Percentiles rank a stretch among this genome's conserved stretches.
These are phyloP conservation scores for Gastrolobium bilobum DNA, from an alignment of 306 rosid species.

Conservation along the genomic window DNA sequence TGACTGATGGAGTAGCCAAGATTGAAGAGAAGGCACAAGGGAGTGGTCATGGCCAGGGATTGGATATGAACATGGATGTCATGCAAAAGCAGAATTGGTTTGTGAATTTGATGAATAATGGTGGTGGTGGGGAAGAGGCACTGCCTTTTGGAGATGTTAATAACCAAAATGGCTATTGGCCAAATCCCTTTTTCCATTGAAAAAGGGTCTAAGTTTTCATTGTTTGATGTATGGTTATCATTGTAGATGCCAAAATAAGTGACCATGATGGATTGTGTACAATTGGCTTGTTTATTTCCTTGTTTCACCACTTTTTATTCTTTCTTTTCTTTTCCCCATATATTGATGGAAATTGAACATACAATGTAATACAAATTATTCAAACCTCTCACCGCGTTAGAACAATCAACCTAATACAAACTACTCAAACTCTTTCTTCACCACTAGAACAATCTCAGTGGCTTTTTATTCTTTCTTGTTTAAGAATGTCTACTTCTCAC, in stretches of 20 bases:
- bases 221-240: neutral
- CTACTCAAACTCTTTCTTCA: no score
- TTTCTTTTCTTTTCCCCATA: neutral
- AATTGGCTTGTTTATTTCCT: constrained; percentile 18
- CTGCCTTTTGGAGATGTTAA: constrained; percentile 43
- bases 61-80: constrained; percentile 43
- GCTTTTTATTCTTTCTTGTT: neutral
- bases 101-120: constrained; percentile 48
- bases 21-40: constrained; percentile 45
- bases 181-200: constrained; percentile 52
- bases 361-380: no score
- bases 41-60: constrained; percentile 18
- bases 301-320: constrained; percentile 1
- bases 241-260: constrained; percentile 37
- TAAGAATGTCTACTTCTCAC: no score
- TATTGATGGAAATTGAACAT: no score
- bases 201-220: neutral
- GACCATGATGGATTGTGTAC: constrained; percentile 20
- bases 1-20: constrained; percentile 36
- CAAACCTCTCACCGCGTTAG: no score
- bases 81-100: constrained; percentile 55
- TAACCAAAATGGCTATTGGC: constrained; percentile 53
- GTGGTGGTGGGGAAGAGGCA: constrained; percentile 47
- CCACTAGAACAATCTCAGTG: no score
- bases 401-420: no score